Conservation (phyloP, 768 basidiomycete species). For the Collybia sp. region DNA sequence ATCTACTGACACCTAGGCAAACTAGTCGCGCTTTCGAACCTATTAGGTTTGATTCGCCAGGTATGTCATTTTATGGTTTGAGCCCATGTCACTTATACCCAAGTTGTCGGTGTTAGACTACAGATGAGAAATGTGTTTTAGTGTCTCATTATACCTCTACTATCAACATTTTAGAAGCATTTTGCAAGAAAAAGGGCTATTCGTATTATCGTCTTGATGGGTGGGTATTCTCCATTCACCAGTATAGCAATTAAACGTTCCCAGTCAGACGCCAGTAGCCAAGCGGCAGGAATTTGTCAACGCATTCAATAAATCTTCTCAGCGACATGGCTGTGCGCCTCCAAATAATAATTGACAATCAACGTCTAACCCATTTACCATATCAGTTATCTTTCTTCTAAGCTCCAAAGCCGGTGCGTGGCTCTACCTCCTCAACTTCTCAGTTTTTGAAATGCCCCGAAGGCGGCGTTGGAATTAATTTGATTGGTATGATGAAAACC, state of each 20-base stretch:
- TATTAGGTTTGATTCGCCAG: constrained; percentile 57
- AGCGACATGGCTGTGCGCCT: constrained; percentile 66
- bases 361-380: background rate
- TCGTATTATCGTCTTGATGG: constrained; percentile 87
- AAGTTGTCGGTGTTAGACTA: constrained; percentile 37
- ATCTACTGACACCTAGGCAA: constrained; percentile 54
- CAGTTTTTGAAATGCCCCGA: background rate
- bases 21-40: constrained; percentile 56
- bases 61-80: constrained; percentile 25
- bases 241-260: constrained; percentile 1
- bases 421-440: background rate
- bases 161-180: constrained; percentile 85
- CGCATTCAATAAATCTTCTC: constrained; percentile 76
- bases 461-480: constrained; percentile 93
- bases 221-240: constrained; percentile 27
- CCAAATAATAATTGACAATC: background rate
- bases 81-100: background rate
- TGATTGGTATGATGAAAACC: constrained; percentile 53
- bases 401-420: constrained; percentile 72
- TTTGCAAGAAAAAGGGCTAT: constrained; percentile 73
- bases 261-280: constrained; percentile 66
- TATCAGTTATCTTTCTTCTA: background rate
- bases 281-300: constrained; percentile 89
- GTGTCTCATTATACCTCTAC: constrained; percentile 98
- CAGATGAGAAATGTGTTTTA: constrained; percentile 91